Conservation (phyloP, 2,329 filamentous ascomycete genomes). For the Verticillium zaregamsianum region DNA sequence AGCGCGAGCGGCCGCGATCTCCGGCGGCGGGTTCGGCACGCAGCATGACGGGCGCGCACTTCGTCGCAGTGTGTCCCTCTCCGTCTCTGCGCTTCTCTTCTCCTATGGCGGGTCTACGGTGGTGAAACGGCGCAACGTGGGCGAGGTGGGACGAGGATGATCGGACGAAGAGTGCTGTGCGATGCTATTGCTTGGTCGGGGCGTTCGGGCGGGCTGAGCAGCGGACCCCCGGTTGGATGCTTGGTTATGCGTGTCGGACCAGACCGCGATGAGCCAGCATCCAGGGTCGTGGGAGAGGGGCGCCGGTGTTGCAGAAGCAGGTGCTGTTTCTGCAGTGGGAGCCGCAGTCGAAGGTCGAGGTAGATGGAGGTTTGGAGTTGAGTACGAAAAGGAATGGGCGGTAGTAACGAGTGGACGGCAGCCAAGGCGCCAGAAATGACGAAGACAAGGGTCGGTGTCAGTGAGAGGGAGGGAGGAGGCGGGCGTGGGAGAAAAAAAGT, state of each 20-base stretch:
- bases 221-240: background rate
- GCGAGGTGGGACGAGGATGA: background rate
- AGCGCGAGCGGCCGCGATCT: constrained; percentile 36
- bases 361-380: constrained; percentile 1
- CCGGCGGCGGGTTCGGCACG: constrained; percentile 1
- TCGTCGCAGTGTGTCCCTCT: background rate
- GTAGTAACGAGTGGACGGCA: background rate
- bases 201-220: background rate
- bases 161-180: constrained; percentile 1
- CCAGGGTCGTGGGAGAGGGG: constrained; percentile 7
- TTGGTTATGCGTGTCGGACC: background rate
- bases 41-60: background rate
- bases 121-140: constrained; percentile 3
- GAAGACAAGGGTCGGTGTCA: background rate
- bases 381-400: background rate
- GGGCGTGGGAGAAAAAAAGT: background rate
- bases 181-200: background rate
- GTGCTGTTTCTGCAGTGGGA: background rate
- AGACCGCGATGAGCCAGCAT: constrained; percentile 9
- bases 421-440: background rate
- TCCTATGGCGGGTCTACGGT: background rate
- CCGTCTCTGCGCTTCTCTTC: background rate
- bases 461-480: background rate
- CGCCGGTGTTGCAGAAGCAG: constrained; percentile 1
- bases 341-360: background rate